A percentile compares a stretch with the other conserved stretches of the same genome.
These are phyloP conservation scores for Podospora australis DNA, from an alignment of 495 filamentous ascomycete genomes.

Conservation along the genomic window DNA sequence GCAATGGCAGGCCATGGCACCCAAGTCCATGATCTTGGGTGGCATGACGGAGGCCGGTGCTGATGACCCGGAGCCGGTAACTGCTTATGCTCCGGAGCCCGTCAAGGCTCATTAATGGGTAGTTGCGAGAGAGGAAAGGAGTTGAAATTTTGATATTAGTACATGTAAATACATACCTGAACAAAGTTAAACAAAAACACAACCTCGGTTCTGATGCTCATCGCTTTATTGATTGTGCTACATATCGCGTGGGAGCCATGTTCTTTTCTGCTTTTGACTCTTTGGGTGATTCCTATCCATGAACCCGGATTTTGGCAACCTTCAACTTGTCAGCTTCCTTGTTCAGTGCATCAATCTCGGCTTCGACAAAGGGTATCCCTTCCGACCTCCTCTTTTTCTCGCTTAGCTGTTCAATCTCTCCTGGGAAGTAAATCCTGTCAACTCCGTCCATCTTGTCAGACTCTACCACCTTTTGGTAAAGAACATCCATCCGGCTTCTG, in stretches of 20 bases:
- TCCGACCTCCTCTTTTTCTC: constrained; percentile 47
- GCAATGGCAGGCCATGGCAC: constrained; percentile 37
- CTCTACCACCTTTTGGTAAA: constrained; percentile 58
- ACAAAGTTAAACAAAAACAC: too few relatives aligned
- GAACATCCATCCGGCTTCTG: constrained; percentile 59
- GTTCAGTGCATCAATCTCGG: constrained; percentile 62
- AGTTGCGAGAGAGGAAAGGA: too few relatives aligned
- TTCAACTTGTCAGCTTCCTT: constrained; percentile 56
- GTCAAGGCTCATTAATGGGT: too few relatives aligned
- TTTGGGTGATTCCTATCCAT: too few relatives aligned
- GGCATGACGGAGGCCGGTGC: constrained; percentile 41
- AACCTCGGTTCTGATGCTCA: too few relatives aligned
- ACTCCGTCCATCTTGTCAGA: constrained; percentile 62
- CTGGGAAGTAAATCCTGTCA: constrained; percentile 73
- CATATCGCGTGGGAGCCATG: too few relatives aligned
- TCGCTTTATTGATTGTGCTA: too few relatives aligned
- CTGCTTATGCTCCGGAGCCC: constrained; percentile 1
- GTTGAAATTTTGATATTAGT: too few relatives aligned
- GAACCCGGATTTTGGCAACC: constrained; percentile 10
- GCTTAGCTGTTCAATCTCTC: constrained; percentile 64
- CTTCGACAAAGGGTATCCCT: constrained; percentile 61
- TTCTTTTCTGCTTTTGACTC: too few relatives aligned
- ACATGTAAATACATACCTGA: too few relatives aligned
- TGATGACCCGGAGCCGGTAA: constrained; percentile 15
- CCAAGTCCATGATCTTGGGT: constrained; percentile 38